Conservation (phyloP, 2,329 filamentous ascomycete genomes). For the Colletotrichum abscissum region DNA sequence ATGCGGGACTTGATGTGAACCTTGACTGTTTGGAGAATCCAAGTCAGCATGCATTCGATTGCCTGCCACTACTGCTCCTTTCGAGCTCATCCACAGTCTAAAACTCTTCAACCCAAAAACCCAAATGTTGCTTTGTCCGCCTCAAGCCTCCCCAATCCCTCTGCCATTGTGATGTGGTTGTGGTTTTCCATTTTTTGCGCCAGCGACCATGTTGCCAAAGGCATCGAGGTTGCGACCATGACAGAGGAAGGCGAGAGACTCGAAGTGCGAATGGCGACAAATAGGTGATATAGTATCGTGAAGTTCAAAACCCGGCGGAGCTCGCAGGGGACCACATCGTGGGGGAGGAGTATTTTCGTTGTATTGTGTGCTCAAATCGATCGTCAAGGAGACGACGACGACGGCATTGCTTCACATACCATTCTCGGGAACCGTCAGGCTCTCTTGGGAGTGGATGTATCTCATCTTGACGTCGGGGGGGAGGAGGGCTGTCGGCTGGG, state of each 20-base stretch:
- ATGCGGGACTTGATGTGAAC: constrained; percentile 96
- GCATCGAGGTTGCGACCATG: neutral
- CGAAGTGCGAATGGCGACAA: neutral
- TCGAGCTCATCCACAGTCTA: constrained; percentile 39
- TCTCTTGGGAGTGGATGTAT: constrained; percentile 99
- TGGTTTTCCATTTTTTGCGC: neutral
- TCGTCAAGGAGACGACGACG: constrained; percentile 10
- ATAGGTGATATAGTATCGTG: constrained; percentile 27
- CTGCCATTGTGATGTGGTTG: neutral
- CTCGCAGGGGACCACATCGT: constrained; percentile 30
- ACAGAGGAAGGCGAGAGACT: neutral
- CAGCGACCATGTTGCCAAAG: neutral
- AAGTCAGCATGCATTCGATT: constrained; percentile 47
- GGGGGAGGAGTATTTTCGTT: neutral
- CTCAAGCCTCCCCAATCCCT: constrained; percentile 16
- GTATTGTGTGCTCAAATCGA: constrained; percentile 7
- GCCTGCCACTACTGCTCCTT: constrained; percentile 39
- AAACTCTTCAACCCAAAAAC: constrained; percentile 37
- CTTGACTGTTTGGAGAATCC: constrained; percentile 78
- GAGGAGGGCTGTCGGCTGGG: constrained; percentile 46
- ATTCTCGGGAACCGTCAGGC: constrained; percentile 94
- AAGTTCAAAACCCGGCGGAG: constrained; percentile 34
- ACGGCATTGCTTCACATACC: constrained; percentile 72
- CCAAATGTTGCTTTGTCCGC: constrained; percentile 9
- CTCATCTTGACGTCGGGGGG: constrained; percentile 85